A percentile compares a stretch with the other conserved stretches of the same genome.
Evolutionary conservation across 2,329 filamentous ascomycete genomes (phyloP).

Genomic region (Fusarium udum): DNA sequence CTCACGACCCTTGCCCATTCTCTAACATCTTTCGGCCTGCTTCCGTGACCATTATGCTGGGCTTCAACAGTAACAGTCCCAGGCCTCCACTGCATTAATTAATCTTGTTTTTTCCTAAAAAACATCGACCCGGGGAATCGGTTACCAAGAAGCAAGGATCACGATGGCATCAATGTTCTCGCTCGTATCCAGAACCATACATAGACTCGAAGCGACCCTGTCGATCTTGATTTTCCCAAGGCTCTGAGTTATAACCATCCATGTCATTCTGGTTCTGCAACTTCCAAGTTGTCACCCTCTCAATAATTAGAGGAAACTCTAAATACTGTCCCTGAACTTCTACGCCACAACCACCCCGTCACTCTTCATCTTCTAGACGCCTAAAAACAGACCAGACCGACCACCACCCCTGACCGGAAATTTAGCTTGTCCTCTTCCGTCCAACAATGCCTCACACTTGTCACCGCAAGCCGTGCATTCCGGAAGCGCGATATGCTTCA

Average conservation of each 20-base stretch:
- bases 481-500: conserved; percentile 4
- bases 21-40: conserved; percentile 8
- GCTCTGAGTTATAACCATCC: background rate
- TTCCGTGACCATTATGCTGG: background rate
- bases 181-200: background rate
- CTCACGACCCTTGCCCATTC: background rate
- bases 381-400: background rate
- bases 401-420: conserved; percentile 1
- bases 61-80: background rate
- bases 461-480: background rate
- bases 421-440: conserved; percentile 4
- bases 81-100: background rate
- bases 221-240: conserved; percentile 17
- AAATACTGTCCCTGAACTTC: background rate
- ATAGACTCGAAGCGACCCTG: conserved; percentile 9
- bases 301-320: conserved; percentile 5
- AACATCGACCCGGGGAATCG: background rate
- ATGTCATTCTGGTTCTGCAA: background rate
- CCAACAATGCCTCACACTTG: background rate
- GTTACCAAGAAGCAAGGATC: background rate
- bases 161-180: conserved; percentile 9
- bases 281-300: background rate
- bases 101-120: background rate
- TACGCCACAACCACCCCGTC: background rate
- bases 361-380: background rate